Evolutionary conservation across 2,329 filamentous ascomycete species (phyloP).

Genomic region (Aspergillus sp.): DNA sequence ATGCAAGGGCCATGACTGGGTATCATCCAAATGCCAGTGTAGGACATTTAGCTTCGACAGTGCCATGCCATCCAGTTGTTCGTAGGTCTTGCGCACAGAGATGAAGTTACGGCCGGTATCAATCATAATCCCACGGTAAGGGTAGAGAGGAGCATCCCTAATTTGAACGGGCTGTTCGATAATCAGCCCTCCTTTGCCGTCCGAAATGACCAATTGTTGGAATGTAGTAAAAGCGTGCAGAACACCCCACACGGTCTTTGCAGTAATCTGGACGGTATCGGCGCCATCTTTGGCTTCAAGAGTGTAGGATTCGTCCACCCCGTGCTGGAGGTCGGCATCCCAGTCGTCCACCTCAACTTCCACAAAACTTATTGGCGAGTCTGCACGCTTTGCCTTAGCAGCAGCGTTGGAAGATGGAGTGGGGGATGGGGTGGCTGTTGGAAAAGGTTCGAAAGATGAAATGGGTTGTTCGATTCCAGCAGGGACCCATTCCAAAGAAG

Average conservation of each 20-base stretch:
- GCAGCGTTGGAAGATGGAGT: conserved; percentile 11
- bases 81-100: conserved; percentile 50
- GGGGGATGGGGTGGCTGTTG: conserved; percentile 34
- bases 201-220: conserved; percentile 55
- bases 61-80: conserved; percentile 57
- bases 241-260: conserved; percentile 55
- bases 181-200: conserved; percentile 45
- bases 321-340: conserved; percentile 53
- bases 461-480: conserved; percentile 54
- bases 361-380: conserved; percentile 41
- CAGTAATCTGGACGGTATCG: conserved; percentile 45
- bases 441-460: conserved; percentile 51
- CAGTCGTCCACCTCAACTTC: conserved; percentile 48
- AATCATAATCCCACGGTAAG: conserved; percentile 57
- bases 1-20: conserved; percentile 57
- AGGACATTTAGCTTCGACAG: conserved; percentile 59
- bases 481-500: conserved; percentile 54
- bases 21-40: conserved; percentile 58
- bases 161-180: conserved; percentile 56
- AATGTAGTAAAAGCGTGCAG: conserved; percentile 59
- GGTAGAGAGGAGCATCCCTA: conserved; percentile 52
- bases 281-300: conserved; percentile 45
- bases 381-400: conserved; percentile 30
- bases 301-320: conserved; percentile 59
- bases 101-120: conserved; percentile 58